phyloP scores from a whole-genome alignment of 2,329 filamentous ascomycete species.

The Fusarium fracticaudum region DNA sequence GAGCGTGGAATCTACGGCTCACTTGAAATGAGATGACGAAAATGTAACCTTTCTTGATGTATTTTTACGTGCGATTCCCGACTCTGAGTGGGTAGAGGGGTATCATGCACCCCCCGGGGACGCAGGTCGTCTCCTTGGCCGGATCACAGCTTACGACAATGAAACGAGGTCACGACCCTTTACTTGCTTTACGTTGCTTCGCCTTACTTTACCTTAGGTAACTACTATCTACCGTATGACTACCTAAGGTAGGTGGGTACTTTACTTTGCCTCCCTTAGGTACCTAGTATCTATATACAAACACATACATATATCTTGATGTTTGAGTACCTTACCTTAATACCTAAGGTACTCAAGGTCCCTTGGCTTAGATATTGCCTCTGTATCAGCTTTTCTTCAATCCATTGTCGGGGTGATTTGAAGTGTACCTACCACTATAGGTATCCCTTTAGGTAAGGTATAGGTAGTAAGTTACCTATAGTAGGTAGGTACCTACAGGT shows the following conservation, averaged over 20 bases:
- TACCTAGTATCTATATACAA: not conserved
- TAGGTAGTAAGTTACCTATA: not conserved
- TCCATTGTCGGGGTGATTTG: not conserved
- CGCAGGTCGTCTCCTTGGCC: slow-evolving; percentile 25
- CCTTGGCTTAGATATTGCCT: not conserved
- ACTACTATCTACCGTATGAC: not conserved
- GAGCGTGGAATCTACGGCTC: slow-evolving; percentile 27
- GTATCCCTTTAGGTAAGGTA: no score
- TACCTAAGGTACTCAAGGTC: not conserved
- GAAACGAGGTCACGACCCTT: slow-evolving; percentile 26
- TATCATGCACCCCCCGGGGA: slow-evolving; percentile 4
- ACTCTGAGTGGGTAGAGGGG: slow-evolving; percentile 4
- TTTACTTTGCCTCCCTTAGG: not conserved
- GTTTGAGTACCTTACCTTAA: not conserved
- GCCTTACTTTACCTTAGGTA: not conserved
- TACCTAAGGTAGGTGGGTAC: not conserved
- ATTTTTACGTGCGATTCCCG: slow-evolving; percentile 18
- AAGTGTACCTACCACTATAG: not conserved
- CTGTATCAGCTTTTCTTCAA: not conserved
- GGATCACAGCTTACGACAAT: slow-evolving; percentile 34
- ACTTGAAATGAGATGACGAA: slow-evolving; percentile 22
- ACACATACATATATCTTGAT: not conserved
- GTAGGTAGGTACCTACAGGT: not conserved
- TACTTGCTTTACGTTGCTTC: not conserved
- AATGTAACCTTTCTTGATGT: not conserved